phyloP scores from a whole-genome alignment of 2,329 filamentous ascomycete species.

The Trichophyton verrucosum region DNA sequence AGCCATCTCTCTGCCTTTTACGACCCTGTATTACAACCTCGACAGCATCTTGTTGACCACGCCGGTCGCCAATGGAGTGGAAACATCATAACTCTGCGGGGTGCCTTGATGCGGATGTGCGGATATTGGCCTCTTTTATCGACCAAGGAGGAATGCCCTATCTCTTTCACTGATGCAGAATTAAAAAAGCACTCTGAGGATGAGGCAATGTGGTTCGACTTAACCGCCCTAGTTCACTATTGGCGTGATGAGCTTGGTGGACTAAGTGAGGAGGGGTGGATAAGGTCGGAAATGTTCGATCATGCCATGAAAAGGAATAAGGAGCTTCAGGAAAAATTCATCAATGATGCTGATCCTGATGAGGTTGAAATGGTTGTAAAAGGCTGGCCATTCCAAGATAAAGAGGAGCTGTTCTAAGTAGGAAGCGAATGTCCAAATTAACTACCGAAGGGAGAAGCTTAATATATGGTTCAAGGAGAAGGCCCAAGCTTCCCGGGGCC shows the following conservation, averaged over 20 bases:
- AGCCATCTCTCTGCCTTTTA: constrained; percentile 5
- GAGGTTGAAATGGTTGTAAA: constrained; percentile 8
- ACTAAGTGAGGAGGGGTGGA: constrained; percentile 11
- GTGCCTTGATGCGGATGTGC: constrained; percentile 8
- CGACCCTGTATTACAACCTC: constrained; percentile 4
- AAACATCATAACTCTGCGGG: constrained; percentile 7
- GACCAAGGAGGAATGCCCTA: constrained; percentile 6
- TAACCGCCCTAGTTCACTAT: constrained; percentile 7
- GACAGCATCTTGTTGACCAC: constrained; percentile 10
- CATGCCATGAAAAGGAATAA: constrained; percentile 6
- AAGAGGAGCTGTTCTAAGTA: constrained; percentile 1
- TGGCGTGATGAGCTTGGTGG: constrained; percentile 11
- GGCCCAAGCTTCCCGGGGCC: too few species aligned
- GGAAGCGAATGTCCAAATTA: too few species aligned
- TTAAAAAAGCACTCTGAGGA: constrained; percentile 7
- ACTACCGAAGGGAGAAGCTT: too few species aligned
- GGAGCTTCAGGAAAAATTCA: constrained; percentile 4
- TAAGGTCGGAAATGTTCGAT: constrained; percentile 9
- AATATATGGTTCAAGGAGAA: too few species aligned
- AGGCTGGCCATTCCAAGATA: constrained; percentile 12
- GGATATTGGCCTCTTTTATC: constrained; percentile 9
- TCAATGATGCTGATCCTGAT: constrained; percentile 3
- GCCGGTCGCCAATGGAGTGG: constrained; percentile 8
- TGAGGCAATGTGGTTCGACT: constrained; percentile 9
- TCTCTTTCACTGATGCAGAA: constrained; percentile 9